Conservation (phyloP, 2,329 filamentous ascomycete genomes). For the Colletotrichum melonis region DNA sequence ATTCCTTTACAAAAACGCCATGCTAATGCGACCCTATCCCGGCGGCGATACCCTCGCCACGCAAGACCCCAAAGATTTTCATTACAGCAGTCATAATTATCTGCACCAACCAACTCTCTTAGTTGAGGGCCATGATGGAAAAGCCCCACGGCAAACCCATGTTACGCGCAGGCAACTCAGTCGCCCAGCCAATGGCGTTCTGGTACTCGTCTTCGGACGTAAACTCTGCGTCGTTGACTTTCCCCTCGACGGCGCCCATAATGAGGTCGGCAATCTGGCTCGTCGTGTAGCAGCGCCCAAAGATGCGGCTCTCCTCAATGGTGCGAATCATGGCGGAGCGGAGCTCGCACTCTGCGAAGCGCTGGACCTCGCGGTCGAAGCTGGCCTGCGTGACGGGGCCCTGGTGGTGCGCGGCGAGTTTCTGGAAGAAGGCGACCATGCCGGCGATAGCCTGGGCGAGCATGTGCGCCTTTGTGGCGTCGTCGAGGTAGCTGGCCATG, state of each 20-base stretch:
- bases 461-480: slow-evolving; percentile 46
- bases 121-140: slow-evolving; percentile 51
- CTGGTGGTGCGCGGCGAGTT: slow-evolving; percentile 36
- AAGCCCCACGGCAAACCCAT: slow-evolving; percentile 52
- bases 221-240: slow-evolving; percentile 27
- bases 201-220: slow-evolving; percentile 37
- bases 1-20: slow-evolving; percentile 20
- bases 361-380: slow-evolving; percentile 43
- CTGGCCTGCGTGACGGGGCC: slow-evolving; percentile 36
- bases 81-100: slow-evolving; percentile 14
- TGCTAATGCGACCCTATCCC: slow-evolving; percentile 28
- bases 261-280: slow-evolving; percentile 47
- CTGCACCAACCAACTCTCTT: not conserved
- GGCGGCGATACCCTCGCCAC: not conserved
- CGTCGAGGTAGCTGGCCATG: slow-evolving; percentile 44
- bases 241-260: slow-evolving; percentile 42
- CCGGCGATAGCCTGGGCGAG: slow-evolving; percentile 50
- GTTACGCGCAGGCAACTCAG: slow-evolving; percentile 46
- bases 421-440: slow-evolving; percentile 44
- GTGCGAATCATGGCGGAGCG: slow-evolving; percentile 43
- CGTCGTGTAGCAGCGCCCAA: slow-evolving; percentile 47
- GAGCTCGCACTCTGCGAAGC: slow-evolving; percentile 45
- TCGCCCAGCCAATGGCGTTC: slow-evolving; percentile 42
- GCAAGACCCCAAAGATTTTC: not conserved
- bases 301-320: slow-evolving; percentile 45